These are phyloP conservation scores for Rhizopus delemar DNA, from an alignment of 371 early-diverging fungal genomes.

Conservation along the genomic window DNA sequence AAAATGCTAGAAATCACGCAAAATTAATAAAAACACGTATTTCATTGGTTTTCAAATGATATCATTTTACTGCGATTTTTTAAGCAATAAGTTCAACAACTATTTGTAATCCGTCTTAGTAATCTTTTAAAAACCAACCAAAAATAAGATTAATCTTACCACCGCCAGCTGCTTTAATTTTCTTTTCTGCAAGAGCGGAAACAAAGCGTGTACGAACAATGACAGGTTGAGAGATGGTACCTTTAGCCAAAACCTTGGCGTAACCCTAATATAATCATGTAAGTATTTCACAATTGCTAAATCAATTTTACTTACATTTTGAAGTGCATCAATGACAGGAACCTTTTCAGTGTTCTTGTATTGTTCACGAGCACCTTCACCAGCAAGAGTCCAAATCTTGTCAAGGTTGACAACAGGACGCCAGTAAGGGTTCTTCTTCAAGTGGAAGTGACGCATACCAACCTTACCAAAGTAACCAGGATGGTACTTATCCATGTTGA, in stretches of 20 bases:
- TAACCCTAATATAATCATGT: conserved; percentile 64
- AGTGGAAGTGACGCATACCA: conserved; percentile 99
- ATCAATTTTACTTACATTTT: conserved; percentile 51
- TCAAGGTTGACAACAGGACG: conserved; percentile 91
- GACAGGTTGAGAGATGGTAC: conserved; percentile 91
- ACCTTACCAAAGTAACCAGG: conserved; percentile 99
- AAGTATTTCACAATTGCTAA: not conserved
- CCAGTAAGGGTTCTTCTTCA: conserved; percentile 91
- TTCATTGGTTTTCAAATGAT: conserved; percentile 2
- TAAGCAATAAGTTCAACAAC: conserved; percentile 33
- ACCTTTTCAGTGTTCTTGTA: conserved; percentile 88
- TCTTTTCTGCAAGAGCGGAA: conserved; percentile 94
- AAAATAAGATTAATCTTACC: conserved; percentile 19
- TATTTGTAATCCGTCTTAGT: conserved; percentile 1
- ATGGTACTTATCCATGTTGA: conserved; percentile 99
- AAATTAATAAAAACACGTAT: conserved; percentile 1
- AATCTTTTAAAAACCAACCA: not conserved
- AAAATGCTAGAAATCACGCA: conserved; percentile 1
- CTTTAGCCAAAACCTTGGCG: conserved; percentile 98
- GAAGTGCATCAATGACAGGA: conserved; percentile 92
- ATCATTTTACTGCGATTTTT: not conserved
- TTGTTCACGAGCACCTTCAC: conserved; percentile 86
- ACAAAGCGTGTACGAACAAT: conserved; percentile 98
- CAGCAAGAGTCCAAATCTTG: conserved; percentile 93
- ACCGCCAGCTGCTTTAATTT: conserved; percentile 99